Evolutionary conservation across 768 basidiomycete species (phyloP), one percentile per base, ranked within the genome.

Genomic region (Amanita fuliginea): DNA sequence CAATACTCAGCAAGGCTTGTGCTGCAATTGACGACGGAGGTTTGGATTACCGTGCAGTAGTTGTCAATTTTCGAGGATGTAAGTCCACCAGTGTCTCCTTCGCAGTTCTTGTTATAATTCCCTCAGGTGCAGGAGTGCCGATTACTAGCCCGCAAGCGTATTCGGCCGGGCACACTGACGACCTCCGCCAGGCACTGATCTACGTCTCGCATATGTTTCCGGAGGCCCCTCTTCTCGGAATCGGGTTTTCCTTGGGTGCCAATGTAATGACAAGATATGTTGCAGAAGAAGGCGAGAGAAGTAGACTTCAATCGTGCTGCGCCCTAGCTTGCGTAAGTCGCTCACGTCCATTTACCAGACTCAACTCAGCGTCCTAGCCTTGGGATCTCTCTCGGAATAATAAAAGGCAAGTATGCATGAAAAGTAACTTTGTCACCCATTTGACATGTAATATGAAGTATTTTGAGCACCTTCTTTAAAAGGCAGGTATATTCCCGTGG

Each of bases 11-110:
- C 44, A 83, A 79, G 51, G 84, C 83, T 11, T 83, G 83, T 61
- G 72, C 73, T 24, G 75, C 86, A 22, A 73, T 81, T 6, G 73
- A 76, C 36, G 71, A 86, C 57, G 90, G 88, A n/a, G 95, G 94
- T 1, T 69, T 95, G 47, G 92, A 93, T 13, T 95, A 88, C 64
- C 76, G 96, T 51, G 94, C 78, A 4, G 83, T 86, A 10, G 91
- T 97, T 7, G 76, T 94, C 61, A 96, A 95, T 67, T 94, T 86
- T 66, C 78, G 94, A 57, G 93, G 92, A 60, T 95, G 92, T 87
- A 58, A 60, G 84, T 76, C 13, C 33, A 32, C 16, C 40, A 33
- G 9, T 37, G 41, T 19, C 54, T 49, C 33, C 43, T 42, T 52
- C 54, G 53, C 47, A 47, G 22, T 49, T 41, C 35, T 39, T 49